Evolutionary conservation across 495 filamentous ascomycete genomes (phyloP).

Genomic region (Astrothelium subdiscretum): DNA sequence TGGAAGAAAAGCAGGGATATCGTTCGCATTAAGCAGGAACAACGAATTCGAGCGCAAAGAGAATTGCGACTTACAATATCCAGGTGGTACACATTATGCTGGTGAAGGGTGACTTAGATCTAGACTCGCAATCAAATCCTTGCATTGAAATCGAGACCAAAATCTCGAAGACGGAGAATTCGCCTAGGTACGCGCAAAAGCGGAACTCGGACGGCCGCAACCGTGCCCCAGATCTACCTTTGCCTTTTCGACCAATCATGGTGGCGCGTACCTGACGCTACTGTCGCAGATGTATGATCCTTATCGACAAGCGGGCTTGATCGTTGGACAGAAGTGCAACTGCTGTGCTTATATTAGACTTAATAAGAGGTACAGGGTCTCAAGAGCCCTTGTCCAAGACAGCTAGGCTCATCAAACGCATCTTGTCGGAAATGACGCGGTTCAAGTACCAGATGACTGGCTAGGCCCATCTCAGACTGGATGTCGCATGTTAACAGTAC

Average conservation of each 20-base stretch:
- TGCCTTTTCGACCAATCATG: background rate
- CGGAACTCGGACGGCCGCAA: background rate
- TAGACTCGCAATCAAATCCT: no score
- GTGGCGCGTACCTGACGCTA: background rate
- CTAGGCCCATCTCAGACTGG: background rate
- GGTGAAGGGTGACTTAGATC: no score
- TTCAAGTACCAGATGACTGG: background rate
- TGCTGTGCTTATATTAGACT: background rate
- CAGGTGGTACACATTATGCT: no score
- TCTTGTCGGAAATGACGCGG: slow-evolving; percentile 1
- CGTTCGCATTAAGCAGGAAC: background rate
- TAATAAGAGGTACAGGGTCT: background rate
- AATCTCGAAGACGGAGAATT: background rate
- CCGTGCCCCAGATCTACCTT: background rate
- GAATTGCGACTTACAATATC: no score
- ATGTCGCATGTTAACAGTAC: background rate
- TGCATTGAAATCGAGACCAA: no score
- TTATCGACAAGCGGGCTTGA: background rate
- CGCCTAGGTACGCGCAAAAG: background rate
- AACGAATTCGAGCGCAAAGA: background rate
- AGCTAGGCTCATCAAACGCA: background rate
- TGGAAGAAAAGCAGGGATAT: background rate
- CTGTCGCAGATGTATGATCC: background rate
- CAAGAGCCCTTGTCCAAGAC: background rate
- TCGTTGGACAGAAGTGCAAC: background rate